Conservation (phyloP, 2,329 filamentous ascomycete species). For the Aureobasidium vineae region DNA sequence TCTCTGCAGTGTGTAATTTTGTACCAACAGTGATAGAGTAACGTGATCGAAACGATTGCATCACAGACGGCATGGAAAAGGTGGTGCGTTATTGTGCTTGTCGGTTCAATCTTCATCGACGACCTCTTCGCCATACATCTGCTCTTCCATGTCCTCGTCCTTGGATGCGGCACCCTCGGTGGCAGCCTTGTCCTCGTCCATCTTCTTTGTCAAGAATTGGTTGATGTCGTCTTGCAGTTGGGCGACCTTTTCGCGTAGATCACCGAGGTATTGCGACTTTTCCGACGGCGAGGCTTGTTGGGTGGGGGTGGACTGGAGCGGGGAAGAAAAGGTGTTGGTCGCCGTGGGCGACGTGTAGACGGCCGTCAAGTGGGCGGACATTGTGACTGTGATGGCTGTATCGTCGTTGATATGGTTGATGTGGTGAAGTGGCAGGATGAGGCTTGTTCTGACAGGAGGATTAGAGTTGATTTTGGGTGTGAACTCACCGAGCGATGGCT, state of each 20-base stretch:
- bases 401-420: neutral
- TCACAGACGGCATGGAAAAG: too few relatives aligned
- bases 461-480: neutral
- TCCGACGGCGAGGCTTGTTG: conserved; percentile 42
- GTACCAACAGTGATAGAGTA: too few relatives aligned
- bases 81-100: too few relatives aligned
- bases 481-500: neutral
- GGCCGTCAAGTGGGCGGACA: conserved; percentile 30
- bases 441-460: neutral
- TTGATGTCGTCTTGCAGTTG: conserved; percentile 67
- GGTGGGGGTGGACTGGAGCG: conserved; percentile 30
- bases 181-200: conserved; percentile 67
- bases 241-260: conserved; percentile 57
- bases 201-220: conserved; percentile 66
- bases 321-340: conserved; percentile 32
- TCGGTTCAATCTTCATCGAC: conserved; percentile 52
- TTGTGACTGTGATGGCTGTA: neutral
- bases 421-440: neutral
- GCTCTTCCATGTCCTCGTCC: conserved; percentile 53
- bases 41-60: too few relatives aligned
- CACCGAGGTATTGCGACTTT: conserved; percentile 60
- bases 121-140: conserved; percentile 83
- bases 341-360: conserved; percentile 33
- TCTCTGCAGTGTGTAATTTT: too few relatives aligned
- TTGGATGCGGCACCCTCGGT: conserved; percentile 36